A percentile compares a stretch with the other conserved stretches of the same genome.
Conservation (phyloP, 805 yeast genomes). For the Peterozyma toletana region DNA sequence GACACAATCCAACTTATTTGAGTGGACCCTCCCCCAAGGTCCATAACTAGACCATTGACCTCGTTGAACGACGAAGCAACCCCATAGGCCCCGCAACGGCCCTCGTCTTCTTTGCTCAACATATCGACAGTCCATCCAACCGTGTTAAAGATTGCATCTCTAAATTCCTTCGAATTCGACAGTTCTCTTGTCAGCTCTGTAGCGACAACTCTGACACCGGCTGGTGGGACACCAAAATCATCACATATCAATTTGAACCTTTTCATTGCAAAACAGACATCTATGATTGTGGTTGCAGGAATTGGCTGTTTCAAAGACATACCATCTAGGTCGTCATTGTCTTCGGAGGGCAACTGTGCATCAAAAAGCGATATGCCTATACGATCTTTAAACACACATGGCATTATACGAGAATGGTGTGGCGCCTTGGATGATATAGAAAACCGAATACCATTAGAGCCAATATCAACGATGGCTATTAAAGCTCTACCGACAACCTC, state of each 20-base stretch:
- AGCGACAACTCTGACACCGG: conserved; percentile 60
- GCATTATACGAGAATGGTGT: conserved; percentile 69
- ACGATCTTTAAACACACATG: conserved; percentile 70
- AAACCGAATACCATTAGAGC: conserved; percentile 69
- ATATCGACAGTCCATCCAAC: conserved; percentile 63
- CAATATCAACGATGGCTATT: conserved; percentile 68
- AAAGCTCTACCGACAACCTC: conserved; percentile 51
- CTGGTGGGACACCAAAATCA: conserved; percentile 62
- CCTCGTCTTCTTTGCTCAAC: conserved; percentile 58
- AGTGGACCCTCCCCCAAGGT: conserved; percentile 66
- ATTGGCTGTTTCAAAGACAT: conserved; percentile 37
- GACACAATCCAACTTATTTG: conserved; percentile 66
- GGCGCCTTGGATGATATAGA: conserved; percentile 64
- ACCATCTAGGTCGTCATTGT: conserved; percentile 18
- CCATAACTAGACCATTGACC: conserved; percentile 63
- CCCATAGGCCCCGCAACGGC: conserved; percentile 62
- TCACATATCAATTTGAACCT: conserved; percentile 65
- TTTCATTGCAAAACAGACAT: conserved; percentile 55
- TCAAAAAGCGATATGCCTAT: conserved; percentile 65
- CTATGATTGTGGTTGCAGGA: conserved; percentile 48
- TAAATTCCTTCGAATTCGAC: conserved; percentile 51
- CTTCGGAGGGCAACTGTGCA: conserved; percentile 34
- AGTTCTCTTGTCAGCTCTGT: conserved; percentile 74
- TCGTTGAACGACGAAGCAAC: conserved; percentile 67
- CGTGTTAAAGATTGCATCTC: conserved; percentile 45